Base-by-base conservation (phyloP, 805 yeast species). In the Zygosaccharomyces gambellarensis region DNA sequence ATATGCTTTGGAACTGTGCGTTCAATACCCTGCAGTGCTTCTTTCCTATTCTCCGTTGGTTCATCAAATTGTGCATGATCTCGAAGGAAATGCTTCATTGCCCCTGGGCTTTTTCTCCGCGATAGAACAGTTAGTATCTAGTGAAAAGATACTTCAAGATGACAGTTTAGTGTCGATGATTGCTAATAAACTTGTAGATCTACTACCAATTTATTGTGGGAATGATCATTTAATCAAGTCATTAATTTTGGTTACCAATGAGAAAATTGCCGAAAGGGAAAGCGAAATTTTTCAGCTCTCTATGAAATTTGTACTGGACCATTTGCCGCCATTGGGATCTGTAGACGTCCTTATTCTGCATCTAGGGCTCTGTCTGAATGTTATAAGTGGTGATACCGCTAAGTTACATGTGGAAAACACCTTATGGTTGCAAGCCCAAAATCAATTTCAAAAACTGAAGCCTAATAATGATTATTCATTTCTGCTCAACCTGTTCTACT, bases 221-320 rank as follows among this genome's bases (percentile, higher is more conserved):
- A 36, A 49, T 32, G 52, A 52, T 31, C 25, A 29, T 28, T 27
- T 55, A 4, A 39, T 62, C 11, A 63, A 63, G 47, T 51, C 55
- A 22, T 36, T 61, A 11, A 61, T 64, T n/a, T 44, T 62, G 27
- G 19, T 61, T 10, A 57, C 67, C 21, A 64, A 60, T 39, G 55
- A 55, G 21, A 25, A 22, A 7, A 36, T 23, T 4, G 21, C 17
- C 49, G 25, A 32, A 9, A 30, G 43, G 2, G 51, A 46, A 32
- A 47, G 43, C n/a, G 25, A 17, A 4, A 25, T 52, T 5, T 28
- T 49, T 12, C 12, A 44, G 8, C 38, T 25, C 8, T 40, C 46
- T 11, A 25, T 53, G 29, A 28, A 47, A 1, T 49, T 39, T 42
- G 43, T 53, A 5, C 30, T 50, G 7, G 17, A 34, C 14, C 28